phyloP scores from a whole-genome alignment of 2,329 filamentous ascomycete genomes.

The Pseudodiploospora longispora region DNA sequence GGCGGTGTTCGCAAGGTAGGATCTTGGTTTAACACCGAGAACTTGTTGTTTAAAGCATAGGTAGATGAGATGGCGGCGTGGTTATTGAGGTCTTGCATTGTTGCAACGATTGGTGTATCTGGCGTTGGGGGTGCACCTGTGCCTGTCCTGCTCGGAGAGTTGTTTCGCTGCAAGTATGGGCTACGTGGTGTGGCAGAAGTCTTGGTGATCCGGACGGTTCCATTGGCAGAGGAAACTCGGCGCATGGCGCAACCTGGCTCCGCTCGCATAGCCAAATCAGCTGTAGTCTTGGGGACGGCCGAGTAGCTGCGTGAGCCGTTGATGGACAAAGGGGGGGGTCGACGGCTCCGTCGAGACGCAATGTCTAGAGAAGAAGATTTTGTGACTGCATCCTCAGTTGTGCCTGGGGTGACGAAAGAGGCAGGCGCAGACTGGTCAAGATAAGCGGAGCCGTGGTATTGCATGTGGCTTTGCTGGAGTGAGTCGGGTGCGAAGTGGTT shows the following conservation, averaged over 20 bases:
- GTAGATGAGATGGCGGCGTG: slow-evolving; percentile 31
- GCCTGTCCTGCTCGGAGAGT: slow-evolving; percentile 32
- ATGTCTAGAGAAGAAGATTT: slow-evolving; percentile 37
- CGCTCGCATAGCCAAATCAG: slow-evolving; percentile 37
- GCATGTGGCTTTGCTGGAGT: slow-evolving; percentile 5
- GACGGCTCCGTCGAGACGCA: slow-evolving; percentile 42
- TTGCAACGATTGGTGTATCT: slow-evolving; percentile 37
- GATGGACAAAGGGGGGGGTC: slow-evolving; percentile 38
- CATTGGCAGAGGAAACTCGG: slow-evolving; percentile 44
- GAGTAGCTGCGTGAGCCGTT: slow-evolving; percentile 37
- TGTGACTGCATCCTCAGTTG: slow-evolving; percentile 6
- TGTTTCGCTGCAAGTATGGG: slow-evolving; percentile 33
- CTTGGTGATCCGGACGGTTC: slow-evolving; percentile 29
- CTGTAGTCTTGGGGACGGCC: slow-evolving; percentile 36
- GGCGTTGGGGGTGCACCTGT: slow-evolving; percentile 41
- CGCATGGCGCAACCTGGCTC: slow-evolving; percentile 43
- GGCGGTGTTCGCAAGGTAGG: slow-evolving; percentile 45
- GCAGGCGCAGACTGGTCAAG: slow-evolving; percentile 9
- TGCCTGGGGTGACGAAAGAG: slow-evolving; percentile 9
- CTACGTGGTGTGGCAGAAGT: slow-evolving; percentile 23
- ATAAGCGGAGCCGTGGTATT: slow-evolving; percentile 9
- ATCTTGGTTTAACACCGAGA: slow-evolving; percentile 25
- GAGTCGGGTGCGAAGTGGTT: slow-evolving; percentile 7
- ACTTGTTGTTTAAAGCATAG: slow-evolving; percentile 23
- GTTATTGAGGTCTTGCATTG: slow-evolving; percentile 24